Conservation (phyloP, 23 red algal genomes). For the Gracilaria gracilis region DNA sequence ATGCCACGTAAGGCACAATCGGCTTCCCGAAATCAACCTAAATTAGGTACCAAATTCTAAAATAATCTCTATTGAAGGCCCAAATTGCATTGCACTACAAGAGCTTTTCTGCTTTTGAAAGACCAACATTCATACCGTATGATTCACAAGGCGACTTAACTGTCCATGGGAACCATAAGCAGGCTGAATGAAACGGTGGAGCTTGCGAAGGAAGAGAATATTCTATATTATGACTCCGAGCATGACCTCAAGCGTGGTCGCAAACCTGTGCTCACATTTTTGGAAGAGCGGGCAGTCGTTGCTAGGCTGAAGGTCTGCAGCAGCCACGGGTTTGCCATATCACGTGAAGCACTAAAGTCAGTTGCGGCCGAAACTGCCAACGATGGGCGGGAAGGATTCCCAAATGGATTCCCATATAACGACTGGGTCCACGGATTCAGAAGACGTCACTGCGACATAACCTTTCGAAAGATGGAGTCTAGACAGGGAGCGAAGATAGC, state of each 20-base stretch:
- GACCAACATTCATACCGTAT: too few relatives aligned
- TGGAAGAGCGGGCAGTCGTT: not conserved
- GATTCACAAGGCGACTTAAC: too few relatives aligned
- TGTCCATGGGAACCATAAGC: not conserved
- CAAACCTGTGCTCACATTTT: not conserved
- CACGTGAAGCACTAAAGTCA: not conserved
- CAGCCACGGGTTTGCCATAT: not conserved
- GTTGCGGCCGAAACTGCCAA: not conserved
- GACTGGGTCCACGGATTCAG: not conserved
- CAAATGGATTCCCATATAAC: not conserved
- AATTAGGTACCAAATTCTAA: too few relatives aligned
- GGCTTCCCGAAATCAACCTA: too few relatives aligned
- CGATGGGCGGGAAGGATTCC: not conserved
- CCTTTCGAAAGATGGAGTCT: slow-evolving; percentile 1
- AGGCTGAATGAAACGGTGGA: not conserved
- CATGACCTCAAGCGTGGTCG: not conserved
- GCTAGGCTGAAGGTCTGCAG: not conserved
- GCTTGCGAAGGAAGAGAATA: not conserved
- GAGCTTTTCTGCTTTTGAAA: too few relatives aligned
- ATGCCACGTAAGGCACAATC: too few relatives aligned
- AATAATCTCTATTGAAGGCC: too few relatives aligned
- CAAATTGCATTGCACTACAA: too few relatives aligned
- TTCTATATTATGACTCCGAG: not conserved
- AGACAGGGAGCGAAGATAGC: not conserved
- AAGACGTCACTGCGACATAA: not conserved